phyloP scores from a whole-genome alignment of 2,329 filamentous ascomycete species.

The Colletotrichum orchidophilum region DNA sequence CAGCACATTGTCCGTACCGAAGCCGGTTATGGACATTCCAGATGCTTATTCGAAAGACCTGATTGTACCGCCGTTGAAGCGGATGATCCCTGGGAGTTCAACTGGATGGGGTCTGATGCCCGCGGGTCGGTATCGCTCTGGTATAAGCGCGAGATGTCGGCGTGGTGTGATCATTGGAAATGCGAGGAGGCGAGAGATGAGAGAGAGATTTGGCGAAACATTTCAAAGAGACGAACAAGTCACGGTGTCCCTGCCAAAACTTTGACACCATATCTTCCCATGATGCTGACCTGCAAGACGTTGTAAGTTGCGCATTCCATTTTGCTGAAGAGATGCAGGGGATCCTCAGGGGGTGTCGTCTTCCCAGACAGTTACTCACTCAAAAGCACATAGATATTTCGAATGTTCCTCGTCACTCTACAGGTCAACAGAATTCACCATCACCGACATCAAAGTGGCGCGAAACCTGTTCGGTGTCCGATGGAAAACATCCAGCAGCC shows the following conservation, averaged over 20 bases:
- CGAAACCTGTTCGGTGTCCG: slow-evolving; percentile 6
- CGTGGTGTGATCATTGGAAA: slow-evolving; percentile 26
- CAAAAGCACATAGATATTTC: background rate
- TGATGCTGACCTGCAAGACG: slow-evolving; percentile 23
- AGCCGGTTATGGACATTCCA: slow-evolving; percentile 13
- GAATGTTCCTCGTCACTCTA: slow-evolving; percentile 16
- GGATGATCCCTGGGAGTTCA: background rate
- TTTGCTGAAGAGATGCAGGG: background rate
- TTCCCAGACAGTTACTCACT: background rate
- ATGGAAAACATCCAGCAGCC: background rate
- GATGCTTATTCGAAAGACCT: background rate
- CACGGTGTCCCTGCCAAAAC: background rate
- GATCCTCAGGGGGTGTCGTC: rapidly evolving
- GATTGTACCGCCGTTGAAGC: background rate
- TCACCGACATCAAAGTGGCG: slow-evolving; percentile 24
- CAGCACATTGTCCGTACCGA: slow-evolving; percentile 20
- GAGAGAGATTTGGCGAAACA: slow-evolving; percentile 7
- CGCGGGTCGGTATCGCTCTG: slow-evolving; percentile 11
- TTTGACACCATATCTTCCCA: slow-evolving; percentile 18
- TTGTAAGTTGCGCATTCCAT: background rate
- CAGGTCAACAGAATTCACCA: slow-evolving; percentile 9
- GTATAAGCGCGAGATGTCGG: slow-evolving; percentile 26
- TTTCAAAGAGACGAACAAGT: background rate
- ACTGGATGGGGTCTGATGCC: slow-evolving; percentile 19
- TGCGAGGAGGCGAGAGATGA: slow-evolving; percentile 23